Base-by-base conservation (phyloP, 495 filamentous ascomycete species). In the Astrothelium macrocarpum region DNA sequence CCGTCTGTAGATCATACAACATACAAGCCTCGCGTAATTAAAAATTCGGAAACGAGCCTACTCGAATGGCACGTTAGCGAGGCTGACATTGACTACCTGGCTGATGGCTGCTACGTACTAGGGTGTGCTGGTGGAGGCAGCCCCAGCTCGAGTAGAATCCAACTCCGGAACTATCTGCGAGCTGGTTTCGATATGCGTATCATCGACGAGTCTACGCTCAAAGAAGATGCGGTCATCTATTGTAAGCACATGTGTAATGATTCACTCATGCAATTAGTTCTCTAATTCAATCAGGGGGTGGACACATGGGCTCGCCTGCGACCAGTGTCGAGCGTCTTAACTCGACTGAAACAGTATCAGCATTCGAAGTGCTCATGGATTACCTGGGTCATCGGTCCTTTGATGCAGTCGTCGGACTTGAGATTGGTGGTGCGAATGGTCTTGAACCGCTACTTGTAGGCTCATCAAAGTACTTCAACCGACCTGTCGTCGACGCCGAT, bases 121-220 rank as follows among this genome's bases (percentile, higher is more conserved):
- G 85, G 84, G 4, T 82, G 80, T 0, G 85, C 83, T 9, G 84
- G 84, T 0, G 84, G 84, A 14, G 80, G 81, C 3, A 78, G 74
- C 11, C 80, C 80, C 11, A 81, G 80, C 59, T 67, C 76, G 5
- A 64, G 53, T 20, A 26, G 65, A 16, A 53, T 67, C 2, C 69
- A 75, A 11, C 73, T 81, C 12, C 72, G 77, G 0, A 70, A 77
- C n/a, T 76, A 80, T 39, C 70, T 83, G 0, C 76, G 77, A 4
- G 68, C 71, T 20, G 81, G 81, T 14, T 77, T 74, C 34, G 70
- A 75, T 0, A 75, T 82, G 26, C 74, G 77, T 11, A 77, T 83
- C 3, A 74, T 82, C 16, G 77, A 68, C 62, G 61, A 62, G 11
- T 67, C 65, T 26, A 16, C 65, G 10, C 32, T 64, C 5, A 42